These are phyloP conservation scores for Tylopilus intermedius DNA, from an alignment of 768 basidiomycete species.

Conservation along the genomic window DNA sequence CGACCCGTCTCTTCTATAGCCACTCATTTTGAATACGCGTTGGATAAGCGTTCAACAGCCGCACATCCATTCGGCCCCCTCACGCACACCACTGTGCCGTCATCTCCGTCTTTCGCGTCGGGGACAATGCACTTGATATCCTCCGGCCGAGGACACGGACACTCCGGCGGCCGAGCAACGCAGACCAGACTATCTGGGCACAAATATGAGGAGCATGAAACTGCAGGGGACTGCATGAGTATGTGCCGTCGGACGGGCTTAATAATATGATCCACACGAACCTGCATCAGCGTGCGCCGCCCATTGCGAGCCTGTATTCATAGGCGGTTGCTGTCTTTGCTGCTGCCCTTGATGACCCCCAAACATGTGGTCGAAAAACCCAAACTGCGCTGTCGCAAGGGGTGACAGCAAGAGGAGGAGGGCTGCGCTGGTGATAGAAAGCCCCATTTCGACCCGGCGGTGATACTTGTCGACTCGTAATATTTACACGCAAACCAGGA, in stretches of 20 bases:
- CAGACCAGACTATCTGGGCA: constrained; percentile 75
- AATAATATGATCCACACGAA: constrained; percentile 28
- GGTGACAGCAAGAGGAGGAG: constrained; percentile 25
- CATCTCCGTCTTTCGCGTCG: constrained; percentile 46
- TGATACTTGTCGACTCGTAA: not conserved
- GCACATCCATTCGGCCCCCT: constrained; percentile 61
- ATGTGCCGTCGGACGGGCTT: not conserved
- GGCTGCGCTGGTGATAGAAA: constrained; percentile 1
- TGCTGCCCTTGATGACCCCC: constrained; percentile 46
- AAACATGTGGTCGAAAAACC: constrained; percentile 78
- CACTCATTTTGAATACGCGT: constrained; percentile 9
- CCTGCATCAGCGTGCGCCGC: constrained; percentile 60
- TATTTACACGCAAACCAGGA: not conserved
- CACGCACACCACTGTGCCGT: constrained; percentile 65
- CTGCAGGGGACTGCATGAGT: constrained; percentile 34
- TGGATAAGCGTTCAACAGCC: constrained; percentile 51
- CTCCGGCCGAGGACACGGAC: constrained; percentile 72
- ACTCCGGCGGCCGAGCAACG: constrained; percentile 47
- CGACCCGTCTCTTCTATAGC: not conserved
- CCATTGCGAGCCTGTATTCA: constrained; percentile 54
- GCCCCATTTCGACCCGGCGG: constrained; percentile 12
- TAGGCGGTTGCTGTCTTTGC: constrained; percentile 46
- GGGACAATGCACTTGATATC: constrained; percentile 76
- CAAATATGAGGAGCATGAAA: constrained; percentile 67
- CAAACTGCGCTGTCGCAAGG: constrained; percentile 59